Evolutionary conservation across 1,284 basidiomycete genomes (phyloP), one percentile per base, ranked within the genome.

Genomic region (Trichosporon coremiiforme): DNA sequence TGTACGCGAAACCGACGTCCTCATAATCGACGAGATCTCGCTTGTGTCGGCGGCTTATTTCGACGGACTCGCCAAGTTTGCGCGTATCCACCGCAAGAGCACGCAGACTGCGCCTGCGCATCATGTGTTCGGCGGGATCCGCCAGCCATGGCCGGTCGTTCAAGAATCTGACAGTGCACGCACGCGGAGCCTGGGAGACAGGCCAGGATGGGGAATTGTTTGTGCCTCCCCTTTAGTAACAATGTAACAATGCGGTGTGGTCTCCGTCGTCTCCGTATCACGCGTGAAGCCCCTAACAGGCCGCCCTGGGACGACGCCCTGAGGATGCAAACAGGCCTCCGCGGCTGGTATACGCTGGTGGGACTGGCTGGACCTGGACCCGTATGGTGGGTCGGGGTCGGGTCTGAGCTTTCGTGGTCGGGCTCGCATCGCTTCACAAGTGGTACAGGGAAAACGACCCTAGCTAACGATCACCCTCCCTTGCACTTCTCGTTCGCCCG

Each of bases 371-470:
- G 55, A 10, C 31, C 13, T 53, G 20, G n/a, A 53, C 20, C 20
- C 20, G 20, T 17, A 53, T 6, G 47, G 47, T 53, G n/a, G n/a
- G n/a, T n/a, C n/a, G n/a, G n/a, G n/a, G n/a, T n/a, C n/a, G 47
- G 47, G 47, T 53, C 36, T 38, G 36, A 38, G 2, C 36, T 38
- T 10, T 38, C n/a, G 8, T 3, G n/a, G n/a, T n/a, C n/a, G n/a
- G n/a, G n/a, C 57, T 60, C 57, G 57, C 57, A 60, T 60, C 57
- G 57, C 57, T 60, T 60, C 64, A 64, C 47, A 53, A 6, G n/a
- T 17, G 6, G 17, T 47, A 20, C 45, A 47, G 45, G 47, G 47
- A 53, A 53, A 53, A 53, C 47, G 47, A 53, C 64, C 64, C 64
- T 68, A 38, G 35, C 41, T 50, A 12, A 38, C 50, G 36, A 25